Conservation (phyloP, 257 asterid species). For the Phtheirospermum japonicum region DNA sequence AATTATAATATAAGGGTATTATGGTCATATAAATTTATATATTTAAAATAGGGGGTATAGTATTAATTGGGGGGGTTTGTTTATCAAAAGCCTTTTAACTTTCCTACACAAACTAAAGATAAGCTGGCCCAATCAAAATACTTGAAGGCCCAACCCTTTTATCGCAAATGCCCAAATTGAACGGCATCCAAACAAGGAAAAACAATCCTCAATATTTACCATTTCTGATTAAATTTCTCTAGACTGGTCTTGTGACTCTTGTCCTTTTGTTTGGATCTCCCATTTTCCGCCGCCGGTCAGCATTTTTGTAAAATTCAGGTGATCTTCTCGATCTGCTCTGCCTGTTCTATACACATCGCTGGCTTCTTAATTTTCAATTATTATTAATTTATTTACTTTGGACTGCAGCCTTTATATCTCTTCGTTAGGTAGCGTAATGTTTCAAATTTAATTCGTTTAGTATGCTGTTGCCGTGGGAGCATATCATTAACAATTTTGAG, state of each 20-base stretch:
- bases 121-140: not conserved
- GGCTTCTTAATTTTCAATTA: conserved; percentile 2
- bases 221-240: conserved; percentile 17
- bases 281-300: conserved; percentile 13
- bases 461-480: not conserved
- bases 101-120: not conserved
- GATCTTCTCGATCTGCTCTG: too few species aligned
- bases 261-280: conserved; percentile 27
- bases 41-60: too few species aligned
- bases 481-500: not conserved
- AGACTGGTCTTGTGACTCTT: conserved; percentile 5
- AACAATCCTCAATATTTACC: not conserved
- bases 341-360: too few species aligned
- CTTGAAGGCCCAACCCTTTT: conserved; percentile 20
- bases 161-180: too few species aligned
- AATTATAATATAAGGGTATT: too few species aligned
- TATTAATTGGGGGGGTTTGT: too few species aligned
- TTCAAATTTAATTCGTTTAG: not conserved
- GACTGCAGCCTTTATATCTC: conserved; percentile 1
- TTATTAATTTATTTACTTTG: too few species aligned
- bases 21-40: too few species aligned
- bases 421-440: conserved; percentile 2
- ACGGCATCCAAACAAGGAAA: too few species aligned
- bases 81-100: too few species aligned
- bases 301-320: conserved; percentile 9